These are phyloP conservation scores for Acanthamoeba royreba DNA, from an alignment of 208 protist species.

Conservation along the genomic window DNA sequence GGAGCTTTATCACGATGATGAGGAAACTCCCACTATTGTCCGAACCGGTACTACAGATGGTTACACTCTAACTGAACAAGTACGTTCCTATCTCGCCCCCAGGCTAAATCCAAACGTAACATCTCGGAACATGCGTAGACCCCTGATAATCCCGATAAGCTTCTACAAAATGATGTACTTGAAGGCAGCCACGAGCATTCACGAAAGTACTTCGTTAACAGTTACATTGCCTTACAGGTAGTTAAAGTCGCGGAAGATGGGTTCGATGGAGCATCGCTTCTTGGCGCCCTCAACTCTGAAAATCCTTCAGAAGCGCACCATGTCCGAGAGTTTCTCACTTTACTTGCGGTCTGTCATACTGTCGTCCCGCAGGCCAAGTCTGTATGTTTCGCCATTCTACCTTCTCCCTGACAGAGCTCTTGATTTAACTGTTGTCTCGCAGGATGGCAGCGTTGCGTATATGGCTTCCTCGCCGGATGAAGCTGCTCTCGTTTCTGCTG, in stretches of 20 bases:
- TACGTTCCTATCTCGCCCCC: too few species aligned
- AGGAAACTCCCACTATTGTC: too few species aligned
- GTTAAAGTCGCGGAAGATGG: neutral
- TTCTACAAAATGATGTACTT: too few species aligned
- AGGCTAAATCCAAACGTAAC: too few species aligned
- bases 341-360: constrained; percentile 14
- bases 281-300: neutral
- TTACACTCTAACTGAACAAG: too few species aligned
- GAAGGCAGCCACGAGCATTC: neutral
- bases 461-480: constrained; percentile 91
- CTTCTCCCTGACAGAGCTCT: neutral
- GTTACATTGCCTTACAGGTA: neutral
- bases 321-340: neutral
- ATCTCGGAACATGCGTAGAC: too few species aligned
- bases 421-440: neutral
- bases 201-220: neutral
- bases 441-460: constrained; percentile 71
- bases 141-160: too few species aligned
- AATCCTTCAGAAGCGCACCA: neutral
- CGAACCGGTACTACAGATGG: too few species aligned
- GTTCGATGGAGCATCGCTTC: neutral
- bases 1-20: too few species aligned
- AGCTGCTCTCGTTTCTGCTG: constrained; percentile 87
- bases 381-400: neutral
- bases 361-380: constrained; percentile 20